Evolutionary conservation across 2,329 filamentous ascomycete genomes (phyloP), one percentile per base, ranked within the genome.

Genomic region (Cladorrhinum sp.): DNA sequence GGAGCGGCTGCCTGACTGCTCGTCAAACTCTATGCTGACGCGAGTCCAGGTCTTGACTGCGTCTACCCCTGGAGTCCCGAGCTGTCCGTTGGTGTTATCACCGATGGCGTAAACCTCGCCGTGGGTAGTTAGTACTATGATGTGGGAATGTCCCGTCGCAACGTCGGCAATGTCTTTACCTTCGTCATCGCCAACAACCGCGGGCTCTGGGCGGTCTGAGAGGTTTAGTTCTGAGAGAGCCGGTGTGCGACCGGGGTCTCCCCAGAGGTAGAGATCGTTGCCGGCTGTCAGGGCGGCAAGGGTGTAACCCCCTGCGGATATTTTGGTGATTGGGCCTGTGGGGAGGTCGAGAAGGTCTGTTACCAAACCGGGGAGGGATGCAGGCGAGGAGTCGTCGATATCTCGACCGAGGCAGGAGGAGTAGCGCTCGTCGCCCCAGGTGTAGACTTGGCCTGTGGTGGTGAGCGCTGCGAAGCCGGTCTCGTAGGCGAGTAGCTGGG

Each of bases 261-360:
- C 86, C 86, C 86, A 90, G 23, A 82, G 69, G 67, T 89, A 90
- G 1, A 88, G 70, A 60, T 85, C 82, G 30, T 80, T 76, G 2
- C 81, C 82, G 10, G 77, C 73, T 0, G 85, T 88, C 49, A 89
- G 66, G 0, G 85, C 86, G 2, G 82, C 84, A 1, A 82, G 73
- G 2, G 81, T 73, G 68, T 86, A 87, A 0, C 86, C 86, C 2
- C 81, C 81, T 2, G 81, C 80, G 3, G 76, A 77, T 24, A 90
- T 73, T 66, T 82, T 84, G 28, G 68, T 74, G 54, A 89, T 79
- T 12, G 78, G 74, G 51, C 74, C 83, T 20, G 73, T 80, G 60
- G 74, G 80, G 21, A 88, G 74, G 58, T 81, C 78, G 4, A 71
- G 70, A 0, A 89, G 75, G 52, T 82, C 79, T 21, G 76, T 67